phyloP scores from a whole-genome alignment of 2,329 filamentous ascomycete genomes.

The Xylariaceae sp. region DNA sequence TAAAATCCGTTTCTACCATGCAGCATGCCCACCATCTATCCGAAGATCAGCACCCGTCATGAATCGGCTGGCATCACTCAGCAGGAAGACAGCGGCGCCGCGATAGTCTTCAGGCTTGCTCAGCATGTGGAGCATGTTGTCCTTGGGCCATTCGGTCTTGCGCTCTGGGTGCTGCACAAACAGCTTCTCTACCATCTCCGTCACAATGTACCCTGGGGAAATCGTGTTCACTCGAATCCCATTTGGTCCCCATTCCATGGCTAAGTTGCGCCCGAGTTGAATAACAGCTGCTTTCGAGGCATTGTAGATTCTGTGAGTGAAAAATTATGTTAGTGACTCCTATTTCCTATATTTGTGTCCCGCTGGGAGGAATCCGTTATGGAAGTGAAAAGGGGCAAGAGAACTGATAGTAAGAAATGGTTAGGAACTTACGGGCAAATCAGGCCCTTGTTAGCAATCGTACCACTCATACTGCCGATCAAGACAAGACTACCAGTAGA shows the following conservation, averaged over 20 bases:
- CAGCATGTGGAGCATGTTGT: constrained; percentile 76
- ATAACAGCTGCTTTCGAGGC: constrained; percentile 69
- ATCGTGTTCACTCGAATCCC: constrained; percentile 78
- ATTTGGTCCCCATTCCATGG: constrained; percentile 65
- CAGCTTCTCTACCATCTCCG: constrained; percentile 75
- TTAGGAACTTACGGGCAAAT: constrained; percentile 52
- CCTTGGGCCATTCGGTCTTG: constrained; percentile 63
- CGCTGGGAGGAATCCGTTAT: background rate
- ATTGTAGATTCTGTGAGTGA: constrained; percentile 60
- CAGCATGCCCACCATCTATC: constrained; percentile 65
- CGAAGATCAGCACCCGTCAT: constrained; percentile 66
- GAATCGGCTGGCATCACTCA: constrained; percentile 62
- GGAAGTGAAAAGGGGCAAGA: background rate
- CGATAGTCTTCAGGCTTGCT: constrained; percentile 65
- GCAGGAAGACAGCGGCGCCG: constrained; percentile 62
- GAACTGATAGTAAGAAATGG: background rate
- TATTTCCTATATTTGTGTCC: background rate
- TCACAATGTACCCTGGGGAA: constrained; percentile 74
- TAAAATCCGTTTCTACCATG: constrained; percentile 41
- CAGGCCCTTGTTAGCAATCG: constrained; percentile 57
- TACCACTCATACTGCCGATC: constrained; percentile 66
- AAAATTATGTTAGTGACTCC: background rate
- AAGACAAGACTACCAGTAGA: constrained; percentile 58
- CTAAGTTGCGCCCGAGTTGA: constrained; percentile 65
- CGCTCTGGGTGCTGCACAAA: constrained; percentile 71